Evolutionary conservation across 106 monocot genomes (phyloP).

Genomic region (Platanthera guangdongensis): DNA sequence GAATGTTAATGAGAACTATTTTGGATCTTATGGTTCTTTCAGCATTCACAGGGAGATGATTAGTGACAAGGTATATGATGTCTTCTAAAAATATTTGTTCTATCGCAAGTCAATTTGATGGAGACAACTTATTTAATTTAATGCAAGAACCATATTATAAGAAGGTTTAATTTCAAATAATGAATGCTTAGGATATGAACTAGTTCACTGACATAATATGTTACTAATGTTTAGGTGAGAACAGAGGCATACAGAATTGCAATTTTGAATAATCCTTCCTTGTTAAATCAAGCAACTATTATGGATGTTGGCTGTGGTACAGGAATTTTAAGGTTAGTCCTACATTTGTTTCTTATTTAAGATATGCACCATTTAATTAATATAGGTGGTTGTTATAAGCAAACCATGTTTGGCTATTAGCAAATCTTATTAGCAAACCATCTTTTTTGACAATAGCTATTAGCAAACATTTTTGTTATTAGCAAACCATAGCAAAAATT

Average conservation of each 20-base stretch:
- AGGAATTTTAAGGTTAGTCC: slow-evolving; percentile 79
- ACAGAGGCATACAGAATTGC: slow-evolving; percentile 82
- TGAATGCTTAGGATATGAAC: too few relatives aligned
- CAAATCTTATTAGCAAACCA: too few relatives aligned
- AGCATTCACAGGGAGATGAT: slow-evolving; percentile 98
- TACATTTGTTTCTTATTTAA: neutral
- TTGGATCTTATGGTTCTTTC: slow-evolving; percentile 87
- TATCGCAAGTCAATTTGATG: neutral
- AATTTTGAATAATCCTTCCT: slow-evolving; percentile 67
- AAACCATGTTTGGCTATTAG: too few relatives aligned
- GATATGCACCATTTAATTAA: neutral
- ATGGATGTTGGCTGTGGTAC: slow-evolving; percentile 99
- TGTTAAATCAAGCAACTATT: slow-evolving; percentile 65
- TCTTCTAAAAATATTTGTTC: neutral
- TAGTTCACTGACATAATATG: neutral
- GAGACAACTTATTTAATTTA: neutral
- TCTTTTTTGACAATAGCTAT: too few relatives aligned
- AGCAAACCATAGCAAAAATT: too few relatives aligned
- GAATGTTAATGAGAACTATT: slow-evolving; percentile 66
- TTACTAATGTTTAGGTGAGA: slow-evolving; percentile 46
- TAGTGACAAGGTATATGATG: slow-evolving; percentile 64
- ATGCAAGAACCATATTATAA: neutral
- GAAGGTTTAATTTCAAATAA: neutral
- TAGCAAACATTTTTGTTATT: too few relatives aligned
- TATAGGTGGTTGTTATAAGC: neutral